Percentiles rank a stretch among this genome's conserved stretches.
Conservation (phyloP, 345 rosid genomes). For the Eucalyptus regnans region DNA sequence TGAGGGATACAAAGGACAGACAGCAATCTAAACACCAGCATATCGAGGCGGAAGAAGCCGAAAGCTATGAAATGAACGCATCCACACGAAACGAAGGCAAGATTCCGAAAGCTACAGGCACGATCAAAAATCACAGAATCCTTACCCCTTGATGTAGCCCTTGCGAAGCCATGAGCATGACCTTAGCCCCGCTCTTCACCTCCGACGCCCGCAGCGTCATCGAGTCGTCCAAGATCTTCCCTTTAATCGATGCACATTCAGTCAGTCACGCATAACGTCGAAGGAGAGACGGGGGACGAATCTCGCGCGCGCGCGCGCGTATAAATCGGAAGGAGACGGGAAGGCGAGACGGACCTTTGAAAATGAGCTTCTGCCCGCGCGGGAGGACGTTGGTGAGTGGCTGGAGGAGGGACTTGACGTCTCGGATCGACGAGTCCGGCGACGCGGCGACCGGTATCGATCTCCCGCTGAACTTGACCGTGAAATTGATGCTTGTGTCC, state of each 20-base stretch:
- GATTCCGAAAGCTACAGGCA: neutral
- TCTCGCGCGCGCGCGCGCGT: neutral
- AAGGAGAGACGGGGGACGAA: neutral
- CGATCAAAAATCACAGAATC: neutral
- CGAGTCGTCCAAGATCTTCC: slow-evolving; percentile 63
- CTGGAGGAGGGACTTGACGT: slow-evolving; percentile 61
- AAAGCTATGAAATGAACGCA: neutral
- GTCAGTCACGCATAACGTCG: neutral
- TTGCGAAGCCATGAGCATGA: slow-evolving; percentile 89
- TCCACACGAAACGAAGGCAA: neutral
- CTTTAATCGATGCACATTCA: slow-evolving; percentile 6
- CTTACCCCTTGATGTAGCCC: slow-evolving; percentile 94
- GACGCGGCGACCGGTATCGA: slow-evolving; percentile 46
- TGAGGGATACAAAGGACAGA: neutral
- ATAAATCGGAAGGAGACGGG: neutral
- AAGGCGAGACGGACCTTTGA: slow-evolving; percentile 32
- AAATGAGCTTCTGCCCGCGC: slow-evolving; percentile 92
- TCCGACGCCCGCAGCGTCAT: slow-evolving; percentile 52
- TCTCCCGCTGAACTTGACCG: slow-evolving; percentile 64
- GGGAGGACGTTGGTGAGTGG: slow-evolving; percentile 88
- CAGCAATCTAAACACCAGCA: neutral
- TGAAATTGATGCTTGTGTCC: slow-evolving; percentile 13
- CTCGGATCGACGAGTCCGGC: slow-evolving; percentile 32
- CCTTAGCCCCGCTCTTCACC: slow-evolving; percentile 54
- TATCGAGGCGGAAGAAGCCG: neutral